Evolutionary conservation across 2,329 filamentous ascomycete genomes (phyloP).

Genomic region (Monosporascus ibericus): DNA sequence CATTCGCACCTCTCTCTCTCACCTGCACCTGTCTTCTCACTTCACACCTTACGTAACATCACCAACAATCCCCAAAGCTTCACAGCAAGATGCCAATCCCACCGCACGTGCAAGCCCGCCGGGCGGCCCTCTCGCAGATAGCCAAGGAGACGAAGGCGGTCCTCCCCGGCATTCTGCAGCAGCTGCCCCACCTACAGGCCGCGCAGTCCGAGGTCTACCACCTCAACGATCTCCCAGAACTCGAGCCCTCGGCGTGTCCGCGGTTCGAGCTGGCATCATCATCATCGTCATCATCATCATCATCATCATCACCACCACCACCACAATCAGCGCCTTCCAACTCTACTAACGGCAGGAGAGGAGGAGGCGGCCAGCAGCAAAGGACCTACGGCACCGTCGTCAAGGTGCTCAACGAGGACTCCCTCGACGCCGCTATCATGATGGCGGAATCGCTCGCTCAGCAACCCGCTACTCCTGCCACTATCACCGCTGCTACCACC

Average conservation of each 20-base stretch:
- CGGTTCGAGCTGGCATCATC: conserved; percentile 18
- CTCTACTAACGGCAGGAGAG: conserved; percentile 10
- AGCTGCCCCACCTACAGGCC: conserved; percentile 35
- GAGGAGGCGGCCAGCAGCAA: too few relatives aligned
- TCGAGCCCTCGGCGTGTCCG: conserved; percentile 39
- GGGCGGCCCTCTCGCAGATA: conserved; percentile 29
- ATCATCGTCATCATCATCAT: conserved; percentile 1
- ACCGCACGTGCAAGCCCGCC: conserved; percentile 6
- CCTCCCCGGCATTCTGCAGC: conserved; percentile 40
- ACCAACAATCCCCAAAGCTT: too few relatives aligned
- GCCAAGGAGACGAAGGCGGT: conserved; percentile 41
- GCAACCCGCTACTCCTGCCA: not conserved
- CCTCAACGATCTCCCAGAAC: conserved; percentile 29
- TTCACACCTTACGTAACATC: too few relatives aligned
- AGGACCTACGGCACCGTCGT: conserved; percentile 25
- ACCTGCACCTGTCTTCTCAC: too few relatives aligned
- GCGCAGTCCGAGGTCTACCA: conserved; percentile 31
- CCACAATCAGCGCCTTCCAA: conserved; percentile 3
- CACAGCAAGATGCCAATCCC: conserved; percentile 4
- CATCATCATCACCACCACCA: not conserved
- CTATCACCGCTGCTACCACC: conserved; percentile 16
- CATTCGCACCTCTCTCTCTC: too few relatives aligned
- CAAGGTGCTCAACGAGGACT: conserved; percentile 50
- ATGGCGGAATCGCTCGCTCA: conserved; percentile 18
- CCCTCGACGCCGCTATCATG: conserved; percentile 48